These are phyloP conservation scores for Anisogramma anomala DNA, from an alignment of 2,329 filamentous ascomycete species.

Conservation along the genomic window DNA sequence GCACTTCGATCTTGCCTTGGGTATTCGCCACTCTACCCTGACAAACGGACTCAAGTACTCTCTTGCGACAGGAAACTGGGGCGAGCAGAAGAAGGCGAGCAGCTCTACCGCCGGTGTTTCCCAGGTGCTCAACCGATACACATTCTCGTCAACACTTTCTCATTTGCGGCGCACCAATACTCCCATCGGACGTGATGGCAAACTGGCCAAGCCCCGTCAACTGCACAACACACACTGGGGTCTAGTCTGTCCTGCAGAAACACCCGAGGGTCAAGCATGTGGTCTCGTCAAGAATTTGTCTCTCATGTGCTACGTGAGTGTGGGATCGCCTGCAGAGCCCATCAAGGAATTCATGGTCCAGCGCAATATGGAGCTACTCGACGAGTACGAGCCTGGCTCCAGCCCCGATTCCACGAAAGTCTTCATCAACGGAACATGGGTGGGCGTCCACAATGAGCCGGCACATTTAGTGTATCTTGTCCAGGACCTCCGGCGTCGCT, in stretches of 20 bases:
- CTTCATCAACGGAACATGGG: conserved; percentile 97
- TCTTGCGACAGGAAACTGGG: conserved; percentile 96
- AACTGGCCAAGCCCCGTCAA: conserved; percentile 94
- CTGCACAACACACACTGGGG: conserved; percentile 99
- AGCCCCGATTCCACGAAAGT: conserved; percentile 94
- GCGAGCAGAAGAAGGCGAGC: conserved; percentile 96
- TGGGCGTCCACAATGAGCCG: conserved; percentile 85
- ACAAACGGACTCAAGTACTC: conserved; percentile 95
- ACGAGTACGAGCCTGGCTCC: conserved; percentile 79
- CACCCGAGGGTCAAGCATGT: conserved; percentile 95
- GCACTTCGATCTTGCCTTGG: conserved; percentile 82
- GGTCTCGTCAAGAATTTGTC: conserved; percentile 96
- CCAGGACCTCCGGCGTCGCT: conserved; percentile 63
- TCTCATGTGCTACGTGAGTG: conserved; percentile 96
- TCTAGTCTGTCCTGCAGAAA: conserved; percentile 91
- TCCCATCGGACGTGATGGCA: conserved; percentile 92
- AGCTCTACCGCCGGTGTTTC: conserved; percentile 94
- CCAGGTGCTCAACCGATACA: conserved; percentile 95
- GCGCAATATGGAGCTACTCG: conserved; percentile 88
- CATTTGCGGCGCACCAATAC: conserved; percentile 97
- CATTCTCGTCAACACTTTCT: conserved; percentile 89
- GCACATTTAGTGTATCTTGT: conserved; percentile 73
- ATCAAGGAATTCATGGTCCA: conserved; percentile 94
- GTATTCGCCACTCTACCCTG: conserved; percentile 81
- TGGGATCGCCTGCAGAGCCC: conserved; percentile 81